A percentile compares a stretch with the other conserved stretches of the same genome.
phyloP scores from a whole-genome alignment of 352 stramenopile genomes.

The Blastocystis hominis region DNA sequence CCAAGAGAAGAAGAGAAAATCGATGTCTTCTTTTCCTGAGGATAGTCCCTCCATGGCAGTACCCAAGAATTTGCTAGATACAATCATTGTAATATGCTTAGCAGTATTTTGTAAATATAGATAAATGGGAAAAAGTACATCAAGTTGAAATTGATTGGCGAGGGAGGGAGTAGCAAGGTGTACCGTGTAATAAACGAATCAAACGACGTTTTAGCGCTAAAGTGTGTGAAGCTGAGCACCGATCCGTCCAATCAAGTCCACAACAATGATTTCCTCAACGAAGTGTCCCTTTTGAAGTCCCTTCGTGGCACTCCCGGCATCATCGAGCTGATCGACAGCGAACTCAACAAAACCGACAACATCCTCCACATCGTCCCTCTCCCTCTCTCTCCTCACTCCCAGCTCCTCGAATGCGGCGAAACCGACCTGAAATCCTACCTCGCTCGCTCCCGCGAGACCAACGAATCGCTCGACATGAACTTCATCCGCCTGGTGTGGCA shows the following conservation, averaged over 20 bases:
- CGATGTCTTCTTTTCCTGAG: not conserved
- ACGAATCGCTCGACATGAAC: slow-evolving; percentile 78
- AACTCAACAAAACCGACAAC: slow-evolving; percentile 71
- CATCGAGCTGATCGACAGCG: slow-evolving; percentile 83
- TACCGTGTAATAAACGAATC: slow-evolving; percentile 67
- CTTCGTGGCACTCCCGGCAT: slow-evolving; percentile 86
- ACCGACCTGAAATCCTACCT: slow-evolving; percentile 81
- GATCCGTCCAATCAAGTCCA: not conserved
- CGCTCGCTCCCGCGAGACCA: not conserved
- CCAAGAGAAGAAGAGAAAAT: not conserved
- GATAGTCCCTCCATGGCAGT: not conserved
- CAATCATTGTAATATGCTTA: not conserved
- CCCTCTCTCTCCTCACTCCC: not conserved
- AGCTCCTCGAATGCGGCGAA: slow-evolving; percentile 86
- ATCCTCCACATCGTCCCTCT: slow-evolving; percentile 59
- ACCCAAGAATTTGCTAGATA: slow-evolving; percentile 16
- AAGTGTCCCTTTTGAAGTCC: slow-evolving; percentile 84
- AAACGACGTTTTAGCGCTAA: slow-evolving; percentile 76
- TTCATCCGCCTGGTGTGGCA: slow-evolving; percentile 93
- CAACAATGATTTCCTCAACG: slow-evolving; percentile 85
- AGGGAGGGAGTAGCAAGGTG: slow-evolving; percentile 90
- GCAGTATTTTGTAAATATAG: slow-evolving; percentile 57
- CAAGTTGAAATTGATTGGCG: slow-evolving; percentile 88
- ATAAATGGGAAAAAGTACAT: slow-evolving; percentile 82
- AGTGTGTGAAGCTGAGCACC: slow-evolving; percentile 85